These are phyloP conservation scores for Colletotrichum somersetense DNA, from an alignment of 2,329 filamentous ascomycete genomes.

Conservation along the genomic window DNA sequence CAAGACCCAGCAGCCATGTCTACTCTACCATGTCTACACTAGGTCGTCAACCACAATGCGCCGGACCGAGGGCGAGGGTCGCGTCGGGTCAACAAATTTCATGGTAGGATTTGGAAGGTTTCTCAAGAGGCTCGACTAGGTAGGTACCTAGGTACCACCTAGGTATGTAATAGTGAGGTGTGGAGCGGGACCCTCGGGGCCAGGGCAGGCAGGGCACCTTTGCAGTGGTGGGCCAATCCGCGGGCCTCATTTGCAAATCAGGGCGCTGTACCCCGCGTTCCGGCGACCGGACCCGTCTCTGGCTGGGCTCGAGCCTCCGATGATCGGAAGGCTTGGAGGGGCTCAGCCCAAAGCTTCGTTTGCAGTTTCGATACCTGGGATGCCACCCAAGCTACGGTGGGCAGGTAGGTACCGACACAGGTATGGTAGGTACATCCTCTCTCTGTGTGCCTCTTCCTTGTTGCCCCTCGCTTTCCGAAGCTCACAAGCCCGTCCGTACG, in stretches of 20 bases:
- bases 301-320: slow-evolving; percentile 47
- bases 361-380: not conserved
- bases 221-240: slow-evolving; percentile 47
- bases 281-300: slow-evolving; percentile 49
- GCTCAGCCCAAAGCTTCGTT: slow-evolving; percentile 27
- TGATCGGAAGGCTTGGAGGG: slow-evolving; percentile 46
- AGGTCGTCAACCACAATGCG: slow-evolving; percentile 9
- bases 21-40: no score
- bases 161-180: not conserved
- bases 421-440: no score
- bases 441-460: slow-evolving; percentile 15
- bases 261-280: slow-evolving; percentile 53
- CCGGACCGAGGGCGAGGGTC: not conserved
- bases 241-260: slow-evolving; percentile 49
- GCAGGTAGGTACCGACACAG: not conserved
- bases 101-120: slow-evolving; percentile 30
- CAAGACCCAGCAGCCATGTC: no score
- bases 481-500: not conserved
- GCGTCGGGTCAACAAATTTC: slow-evolving; percentile 3
- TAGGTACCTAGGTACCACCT: no score
- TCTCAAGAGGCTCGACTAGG: slow-evolving; percentile 18
- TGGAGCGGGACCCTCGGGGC: slow-evolving; percentile 5
- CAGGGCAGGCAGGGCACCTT: slow-evolving; percentile 24
- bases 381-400: no score
- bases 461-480: not conserved